Conservation (phyloP, 371 early-diverging fungal species). For the Synchytrium microbalum region DNA sequence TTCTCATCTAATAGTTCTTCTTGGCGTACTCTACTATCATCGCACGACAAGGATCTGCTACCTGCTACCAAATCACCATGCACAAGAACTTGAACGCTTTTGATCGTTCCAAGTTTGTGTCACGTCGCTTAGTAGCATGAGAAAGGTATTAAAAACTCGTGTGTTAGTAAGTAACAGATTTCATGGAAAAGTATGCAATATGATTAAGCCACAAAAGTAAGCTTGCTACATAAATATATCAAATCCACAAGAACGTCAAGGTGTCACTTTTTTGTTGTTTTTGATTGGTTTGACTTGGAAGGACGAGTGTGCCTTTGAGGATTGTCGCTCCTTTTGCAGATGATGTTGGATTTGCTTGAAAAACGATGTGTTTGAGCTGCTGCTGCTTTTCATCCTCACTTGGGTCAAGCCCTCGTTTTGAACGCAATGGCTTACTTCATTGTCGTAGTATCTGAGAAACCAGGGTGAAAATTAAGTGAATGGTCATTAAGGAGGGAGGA, state of each 20-base stretch:
- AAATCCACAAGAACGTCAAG: no score
- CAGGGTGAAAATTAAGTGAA: constrained; percentile 95
- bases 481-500: constrained; percentile 95
- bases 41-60: constrained; percentile 90
- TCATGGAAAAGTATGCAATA: no score
- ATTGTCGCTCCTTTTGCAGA: no score
- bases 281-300: no score
- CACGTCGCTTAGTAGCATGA: constrained; percentile 21
- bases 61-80: constrained; percentile 89
- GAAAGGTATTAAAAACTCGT: background rate
- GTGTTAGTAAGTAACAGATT: no score
- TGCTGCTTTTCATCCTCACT: constrained; percentile 76
- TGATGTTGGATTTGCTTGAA: constrained; percentile 80
- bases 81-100: constrained; percentile 95
- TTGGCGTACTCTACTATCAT: constrained; percentile 92
- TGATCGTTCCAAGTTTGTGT: constrained; percentile 58
- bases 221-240: no score
- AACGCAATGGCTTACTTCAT: constrained; percentile 90
- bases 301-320: no score
- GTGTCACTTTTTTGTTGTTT: no score
- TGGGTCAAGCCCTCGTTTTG: constrained; percentile 84
- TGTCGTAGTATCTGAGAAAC: constrained; percentile 86
- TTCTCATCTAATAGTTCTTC: constrained; percentile 65
- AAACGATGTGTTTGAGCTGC: constrained; percentile 91
- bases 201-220: no score